These are phyloP conservation scores for Alternaria sp. DNA, from an alignment of 2,329 filamentous ascomycete species.

Conservation along the genomic window DNA sequence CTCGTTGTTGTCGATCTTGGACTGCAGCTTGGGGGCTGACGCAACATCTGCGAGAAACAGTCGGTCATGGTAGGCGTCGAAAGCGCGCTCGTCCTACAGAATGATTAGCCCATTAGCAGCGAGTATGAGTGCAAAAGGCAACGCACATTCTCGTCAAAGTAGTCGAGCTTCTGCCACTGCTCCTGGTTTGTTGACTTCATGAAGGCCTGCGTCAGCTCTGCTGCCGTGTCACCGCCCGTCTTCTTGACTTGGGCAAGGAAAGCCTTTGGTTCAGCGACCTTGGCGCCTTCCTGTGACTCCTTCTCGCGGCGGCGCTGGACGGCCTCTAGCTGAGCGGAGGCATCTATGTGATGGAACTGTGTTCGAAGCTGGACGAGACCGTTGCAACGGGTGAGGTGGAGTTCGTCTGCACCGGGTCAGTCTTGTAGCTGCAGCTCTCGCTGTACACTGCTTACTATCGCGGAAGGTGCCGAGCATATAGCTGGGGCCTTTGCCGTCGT, in stretches of 20 bases:
- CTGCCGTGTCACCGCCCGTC: slow-evolving; percentile 70
- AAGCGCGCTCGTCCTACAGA: slow-evolving; percentile 69
- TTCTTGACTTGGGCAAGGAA: slow-evolving; percentile 90
- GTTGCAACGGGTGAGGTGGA: slow-evolving; percentile 85
- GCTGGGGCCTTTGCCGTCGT: slow-evolving; percentile 72
- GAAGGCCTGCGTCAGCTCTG: slow-evolving; percentile 76
- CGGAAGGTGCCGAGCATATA: slow-evolving; percentile 96
- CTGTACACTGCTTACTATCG: slow-evolving; percentile 65
- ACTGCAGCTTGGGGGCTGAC: slow-evolving; percentile 59
- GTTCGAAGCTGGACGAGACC: slow-evolving; percentile 89
- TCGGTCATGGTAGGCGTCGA: slow-evolving; percentile 76
- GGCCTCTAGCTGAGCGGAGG: slow-evolving; percentile 75
- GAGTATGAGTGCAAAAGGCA: background rate
- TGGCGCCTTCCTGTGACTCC: slow-evolving; percentile 57
- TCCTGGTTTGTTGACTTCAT: slow-evolving; percentile 83
- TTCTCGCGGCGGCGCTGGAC: slow-evolving; percentile 52
- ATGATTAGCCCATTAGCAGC: slow-evolving; percentile 12
- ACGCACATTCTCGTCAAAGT: slow-evolving; percentile 77
- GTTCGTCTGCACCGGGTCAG: slow-evolving; percentile 67
- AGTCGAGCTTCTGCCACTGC: slow-evolving; percentile 79
- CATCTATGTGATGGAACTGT: slow-evolving; percentile 92
- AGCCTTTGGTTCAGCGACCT: slow-evolving; percentile 68
- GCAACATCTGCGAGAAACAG: slow-evolving; percentile 65
- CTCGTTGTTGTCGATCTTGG: slow-evolving; percentile 64
- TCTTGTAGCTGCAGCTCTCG: background rate